A percentile compares a stretch with the other conserved stretches of the same genome.
These are phyloP conservation scores for Filobasidium floriforme DNA, from an alignment of 768 basidiomycete species.

Conservation along the genomic window DNA sequence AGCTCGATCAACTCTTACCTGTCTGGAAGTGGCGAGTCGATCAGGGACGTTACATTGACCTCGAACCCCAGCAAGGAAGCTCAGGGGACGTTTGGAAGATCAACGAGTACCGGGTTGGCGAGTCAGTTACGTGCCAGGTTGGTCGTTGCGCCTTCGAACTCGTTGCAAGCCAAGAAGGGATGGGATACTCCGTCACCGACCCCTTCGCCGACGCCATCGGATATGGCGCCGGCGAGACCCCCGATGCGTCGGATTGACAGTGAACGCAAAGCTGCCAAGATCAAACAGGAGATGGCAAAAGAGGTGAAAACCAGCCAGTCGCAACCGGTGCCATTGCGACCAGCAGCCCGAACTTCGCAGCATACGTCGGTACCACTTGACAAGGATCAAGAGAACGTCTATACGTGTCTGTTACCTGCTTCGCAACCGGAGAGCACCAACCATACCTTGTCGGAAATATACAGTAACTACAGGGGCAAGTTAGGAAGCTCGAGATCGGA, in stretches of 20 bases:
- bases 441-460: slow-evolving; percentile 5
- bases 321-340: not conserved
- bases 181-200: not conserved
- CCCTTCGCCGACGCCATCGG: not conserved
- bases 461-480: not conserved
- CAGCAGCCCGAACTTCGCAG: not conserved
- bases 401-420: not conserved
- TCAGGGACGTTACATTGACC: no score
- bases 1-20: not conserved
- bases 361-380: not conserved
- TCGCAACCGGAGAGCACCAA: not conserved
- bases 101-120: not conserved
- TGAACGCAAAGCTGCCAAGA: not conserved
- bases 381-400: not conserved
- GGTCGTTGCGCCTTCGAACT: not conserved
- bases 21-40: not conserved
- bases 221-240: not conserved
- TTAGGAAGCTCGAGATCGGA: not conserved
- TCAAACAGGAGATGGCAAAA: not conserved
- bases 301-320: not conserved
- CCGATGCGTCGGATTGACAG: not conserved
- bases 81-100: not conserved
- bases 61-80: not conserved
- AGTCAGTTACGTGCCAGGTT: not conserved
- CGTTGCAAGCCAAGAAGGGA: not conserved